Base-by-base conservation (phyloP, 306 rosid species). In the Alnus rubra region DNA sequence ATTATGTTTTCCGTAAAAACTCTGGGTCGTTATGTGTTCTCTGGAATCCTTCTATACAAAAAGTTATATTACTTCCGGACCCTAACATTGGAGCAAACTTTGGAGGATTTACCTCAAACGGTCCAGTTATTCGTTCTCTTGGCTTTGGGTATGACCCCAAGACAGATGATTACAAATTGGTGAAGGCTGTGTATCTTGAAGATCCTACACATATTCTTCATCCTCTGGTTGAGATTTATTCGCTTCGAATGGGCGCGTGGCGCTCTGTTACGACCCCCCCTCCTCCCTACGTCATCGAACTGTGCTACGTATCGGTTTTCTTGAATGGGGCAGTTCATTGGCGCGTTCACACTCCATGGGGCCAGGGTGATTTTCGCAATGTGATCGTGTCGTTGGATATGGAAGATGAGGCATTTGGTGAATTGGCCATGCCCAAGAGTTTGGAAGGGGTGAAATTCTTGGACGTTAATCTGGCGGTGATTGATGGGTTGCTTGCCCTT, bases 401-500 rank as follows among this genome's bases (percentile, higher is more conserved):
- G 31, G 35, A 12, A 33, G 37, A 60, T 60, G 67, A 60, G 37
- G 16, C 13, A 23, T 60, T 60, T 60, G 37, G 11, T 30, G 67
- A 60, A 60, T 28, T 60, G 15, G 67, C 67, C 11, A 33, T 28
- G 18, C 67, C 67, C 11, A 28, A 28, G 39, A 3, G 67, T 60
- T 12, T 60, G 4, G 6, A 31, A 60, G 35, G 67, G 45, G 7
- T 42, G 18, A 1, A 0, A 1, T 1, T n/a, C 5, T 28, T 60
- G 67, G 10, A 60, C 8, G 4, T 28, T 33, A 11, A 3, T 30
- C 15, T 60, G 7, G 67, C 39, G 37, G 67, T 28, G 15, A 0
- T 60, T 60, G 67, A 31, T 60, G 67, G 67, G 39, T 60, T 30
- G 67, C 67, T 60, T 60, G 67, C 67, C 1, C 16, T 60, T 60